These are phyloP conservation scores for Calonectria naviculata DNA, from an alignment of 2,329 filamentous ascomycete species.

Conservation along the genomic window DNA sequence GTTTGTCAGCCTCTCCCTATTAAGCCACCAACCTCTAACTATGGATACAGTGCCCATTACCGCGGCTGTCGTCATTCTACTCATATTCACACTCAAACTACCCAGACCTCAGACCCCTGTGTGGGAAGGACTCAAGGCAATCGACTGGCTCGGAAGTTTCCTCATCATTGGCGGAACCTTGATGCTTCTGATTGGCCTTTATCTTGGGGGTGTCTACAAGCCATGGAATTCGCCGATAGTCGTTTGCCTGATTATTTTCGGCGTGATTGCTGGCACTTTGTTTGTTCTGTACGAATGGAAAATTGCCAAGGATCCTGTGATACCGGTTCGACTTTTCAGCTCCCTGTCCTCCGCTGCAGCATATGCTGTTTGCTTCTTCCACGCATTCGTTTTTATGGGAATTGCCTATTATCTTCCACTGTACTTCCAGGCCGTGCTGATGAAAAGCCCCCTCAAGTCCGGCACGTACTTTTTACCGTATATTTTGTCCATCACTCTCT, in stretches of 20 bases:
- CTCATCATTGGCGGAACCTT: constrained; percentile 72
- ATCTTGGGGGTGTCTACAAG: constrained; percentile 72
- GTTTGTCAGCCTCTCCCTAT: constrained; percentile 40
- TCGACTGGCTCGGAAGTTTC: constrained; percentile 71
- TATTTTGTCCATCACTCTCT: constrained; percentile 58
- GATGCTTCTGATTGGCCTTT: constrained; percentile 77
- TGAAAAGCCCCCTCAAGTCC: constrained; percentile 69
- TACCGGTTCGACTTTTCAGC: constrained; percentile 72
- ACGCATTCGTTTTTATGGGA: constrained; percentile 70
- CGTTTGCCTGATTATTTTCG: constrained; percentile 72
- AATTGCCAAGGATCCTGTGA: constrained; percentile 74
- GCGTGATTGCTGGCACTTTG: constrained; percentile 57
- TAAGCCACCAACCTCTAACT: not conserved
- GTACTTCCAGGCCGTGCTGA: constrained; percentile 77
- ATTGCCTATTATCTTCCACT: constrained; percentile 78
- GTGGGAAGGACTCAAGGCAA: constrained; percentile 68
- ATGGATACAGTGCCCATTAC: constrained; percentile 53
- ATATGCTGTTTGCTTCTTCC: constrained; percentile 58
- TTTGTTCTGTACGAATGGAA: constrained; percentile 73
- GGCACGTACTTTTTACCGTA: constrained; percentile 72
- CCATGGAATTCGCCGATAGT: constrained; percentile 73
- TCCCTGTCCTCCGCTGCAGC: constrained; percentile 66
- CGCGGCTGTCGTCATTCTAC: constrained; percentile 67
- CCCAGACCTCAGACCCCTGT: constrained; percentile 74
- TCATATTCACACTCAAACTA: constrained; percentile 73